These are phyloP conservation scores for Tricholomella constricta DNA, from an alignment of 768 basidiomycete species.

Conservation along the genomic window DNA sequence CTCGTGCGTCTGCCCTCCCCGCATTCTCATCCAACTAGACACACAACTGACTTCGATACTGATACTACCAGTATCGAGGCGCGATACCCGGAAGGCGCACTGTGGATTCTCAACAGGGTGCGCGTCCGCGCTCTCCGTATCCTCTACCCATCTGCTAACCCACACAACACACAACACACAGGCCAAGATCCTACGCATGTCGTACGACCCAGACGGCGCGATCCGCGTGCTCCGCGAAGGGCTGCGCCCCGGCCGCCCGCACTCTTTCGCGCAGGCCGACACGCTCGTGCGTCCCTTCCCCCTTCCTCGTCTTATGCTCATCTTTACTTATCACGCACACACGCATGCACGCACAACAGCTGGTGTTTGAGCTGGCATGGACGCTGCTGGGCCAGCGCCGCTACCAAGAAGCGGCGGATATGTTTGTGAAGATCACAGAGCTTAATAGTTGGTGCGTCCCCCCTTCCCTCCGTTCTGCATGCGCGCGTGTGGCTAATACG, in stretches of 20 bases:
- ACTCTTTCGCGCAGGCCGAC: conserved; percentile 72
- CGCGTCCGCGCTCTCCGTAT: conserved; percentile 8
- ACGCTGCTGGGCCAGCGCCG: conserved; percentile 62
- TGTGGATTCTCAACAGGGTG: conserved; percentile 77
- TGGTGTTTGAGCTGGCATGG: conserved; percentile 82
- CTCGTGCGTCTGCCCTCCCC: conserved; percentile 41
- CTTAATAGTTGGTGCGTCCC: conserved; percentile 64
- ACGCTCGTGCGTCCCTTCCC: conserved; percentile 51
- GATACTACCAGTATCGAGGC: conserved; percentile 52
- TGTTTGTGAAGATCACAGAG: conserved; percentile 63
- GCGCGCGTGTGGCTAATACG: conserved; percentile 40
- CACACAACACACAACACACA: too few species aligned
- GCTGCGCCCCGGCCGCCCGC: conserved; percentile 50
- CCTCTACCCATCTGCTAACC: background rate
- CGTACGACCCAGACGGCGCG: conserved; percentile 61
- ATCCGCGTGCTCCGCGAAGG: conserved; percentile 63
- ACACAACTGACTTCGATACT: too few species aligned
- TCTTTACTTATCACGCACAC: background rate
- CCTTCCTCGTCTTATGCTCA: background rate
- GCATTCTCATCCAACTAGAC: background rate
- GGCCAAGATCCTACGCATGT: conserved; percentile 80
- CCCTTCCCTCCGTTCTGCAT: background rate
- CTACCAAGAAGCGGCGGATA: conserved; percentile 68
- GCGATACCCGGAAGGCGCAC: conserved; percentile 64
- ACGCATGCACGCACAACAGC: conserved; percentile 33